Conservation (phyloP, 768 basidiomycete genomes). For the Rhizopogon salebrosus region DNA sequence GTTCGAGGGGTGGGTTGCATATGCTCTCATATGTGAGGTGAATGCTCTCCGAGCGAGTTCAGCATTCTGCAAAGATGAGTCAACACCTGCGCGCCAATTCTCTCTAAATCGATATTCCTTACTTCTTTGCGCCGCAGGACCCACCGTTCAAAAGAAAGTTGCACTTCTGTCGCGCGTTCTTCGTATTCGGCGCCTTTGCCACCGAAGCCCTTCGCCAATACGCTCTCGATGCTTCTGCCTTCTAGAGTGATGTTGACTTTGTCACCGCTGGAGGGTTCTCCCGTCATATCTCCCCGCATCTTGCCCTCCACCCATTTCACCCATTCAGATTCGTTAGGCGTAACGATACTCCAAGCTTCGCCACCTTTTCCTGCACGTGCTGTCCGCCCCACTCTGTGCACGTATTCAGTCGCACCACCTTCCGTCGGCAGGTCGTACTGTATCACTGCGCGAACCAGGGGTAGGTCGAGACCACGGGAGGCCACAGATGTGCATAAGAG, state of each 20-base stretch:
- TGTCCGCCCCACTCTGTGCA: slow-evolving; percentile 95
- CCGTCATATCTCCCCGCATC: slow-evolving; percentile 54
- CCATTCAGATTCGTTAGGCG: slow-evolving; percentile 86
- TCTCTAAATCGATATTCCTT: slow-evolving; percentile 18
- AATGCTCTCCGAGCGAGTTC: slow-evolving; percentile 80
- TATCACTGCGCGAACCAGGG: slow-evolving; percentile 87
- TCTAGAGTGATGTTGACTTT: slow-evolving; percentile 45
- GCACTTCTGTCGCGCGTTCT: slow-evolving; percentile 89
- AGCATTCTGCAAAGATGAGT: slow-evolving; percentile 52
- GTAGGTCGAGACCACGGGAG: slow-evolving; percentile 95
- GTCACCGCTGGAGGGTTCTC: slow-evolving; percentile 15
- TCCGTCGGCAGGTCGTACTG: slow-evolving; percentile 98
- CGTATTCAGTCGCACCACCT: slow-evolving; percentile 92
- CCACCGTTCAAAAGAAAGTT: slow-evolving; percentile 94
- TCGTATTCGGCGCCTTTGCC: slow-evolving; percentile 80
- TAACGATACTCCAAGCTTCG: slow-evolving; percentile 91
- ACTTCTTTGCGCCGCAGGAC: slow-evolving; percentile 72
- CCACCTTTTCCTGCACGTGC: slow-evolving; percentile 95
- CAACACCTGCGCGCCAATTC: slow-evolving; percentile 2
- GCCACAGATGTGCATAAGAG: slow-evolving; percentile 96
- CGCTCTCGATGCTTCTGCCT: slow-evolving; percentile 58
- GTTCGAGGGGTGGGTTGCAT: slow-evolving; percentile 91
- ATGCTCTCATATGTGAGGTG: slow-evolving; percentile 90
- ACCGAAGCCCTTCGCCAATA: slow-evolving; percentile 81
- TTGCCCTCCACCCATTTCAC: slow-evolving; percentile 82